These are phyloP conservation scores for Ballota nigra DNA, from an alignment of 257 asterid genomes.

Conservation along the genomic window DNA sequence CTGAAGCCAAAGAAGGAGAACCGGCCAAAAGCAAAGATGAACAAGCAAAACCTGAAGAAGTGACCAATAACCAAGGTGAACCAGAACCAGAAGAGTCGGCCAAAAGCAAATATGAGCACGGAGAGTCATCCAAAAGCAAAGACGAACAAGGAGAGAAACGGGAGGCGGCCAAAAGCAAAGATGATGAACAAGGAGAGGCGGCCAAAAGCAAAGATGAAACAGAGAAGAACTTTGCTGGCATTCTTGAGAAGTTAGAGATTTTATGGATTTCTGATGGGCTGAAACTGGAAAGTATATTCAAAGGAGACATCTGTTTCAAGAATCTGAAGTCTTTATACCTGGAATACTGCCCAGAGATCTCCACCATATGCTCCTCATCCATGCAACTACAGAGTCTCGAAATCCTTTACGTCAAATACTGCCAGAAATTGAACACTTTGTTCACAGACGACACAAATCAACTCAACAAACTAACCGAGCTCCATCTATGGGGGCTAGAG, in stretches of 20 bases:
- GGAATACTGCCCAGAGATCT: constrained; percentile 39
- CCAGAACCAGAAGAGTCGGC: not conserved
- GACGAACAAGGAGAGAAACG: not conserved
- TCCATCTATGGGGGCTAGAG: constrained; percentile 40
- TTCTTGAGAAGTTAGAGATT: constrained; percentile 16
- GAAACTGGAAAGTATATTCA: constrained; percentile 17
- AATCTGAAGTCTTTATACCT: constrained; percentile 33
- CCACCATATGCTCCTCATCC: constrained; percentile 18
- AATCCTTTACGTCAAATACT: constrained; percentile 34
- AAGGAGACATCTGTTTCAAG: constrained; percentile 17
- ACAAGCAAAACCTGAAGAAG: not conserved
- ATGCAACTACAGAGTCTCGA: constrained; percentile 27
- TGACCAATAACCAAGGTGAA: not conserved
- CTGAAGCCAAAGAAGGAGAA: not conserved
- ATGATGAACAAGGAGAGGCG: not conserved
- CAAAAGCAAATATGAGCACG: not conserved
- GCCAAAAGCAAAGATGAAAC: not conserved
- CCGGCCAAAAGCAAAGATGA: not conserved
- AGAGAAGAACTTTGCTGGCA: not conserved
- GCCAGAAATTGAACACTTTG: constrained; percentile 21
- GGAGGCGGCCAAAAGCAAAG: not conserved
- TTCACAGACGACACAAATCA: constrained; percentile 24
- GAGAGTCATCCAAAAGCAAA: not conserved
- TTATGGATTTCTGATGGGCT: constrained; percentile 28
- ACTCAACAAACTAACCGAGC: constrained; percentile 16